Evolutionary conservation across 352 stramenopile species (phyloP).

Genomic region (Halophytophthora polymorphica): DNA sequence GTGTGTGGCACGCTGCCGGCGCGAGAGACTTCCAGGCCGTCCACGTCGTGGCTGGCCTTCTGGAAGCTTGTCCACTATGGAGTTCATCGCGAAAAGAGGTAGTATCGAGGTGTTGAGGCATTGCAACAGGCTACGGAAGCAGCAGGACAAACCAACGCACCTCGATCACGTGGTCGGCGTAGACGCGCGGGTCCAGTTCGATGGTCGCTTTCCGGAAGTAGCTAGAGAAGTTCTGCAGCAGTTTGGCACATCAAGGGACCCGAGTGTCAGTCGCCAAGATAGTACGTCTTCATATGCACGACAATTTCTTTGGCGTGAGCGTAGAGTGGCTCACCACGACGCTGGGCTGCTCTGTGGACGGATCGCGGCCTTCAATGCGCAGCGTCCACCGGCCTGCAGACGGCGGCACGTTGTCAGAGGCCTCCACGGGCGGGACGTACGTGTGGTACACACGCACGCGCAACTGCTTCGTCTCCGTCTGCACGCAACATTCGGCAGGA

Average conservation of each 20-base stretch:
- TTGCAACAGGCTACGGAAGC: neutral
- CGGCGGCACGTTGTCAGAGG: slow-evolving; percentile 23
- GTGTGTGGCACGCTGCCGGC: slow-evolving; percentile 45
- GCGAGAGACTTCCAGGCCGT: slow-evolving; percentile 54
- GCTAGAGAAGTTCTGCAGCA: slow-evolving; percentile 63
- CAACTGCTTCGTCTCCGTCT: slow-evolving; percentile 59
- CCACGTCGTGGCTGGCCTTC: slow-evolving; percentile 60
- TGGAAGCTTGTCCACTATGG: slow-evolving; percentile 76
- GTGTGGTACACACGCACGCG: slow-evolving; percentile 61
- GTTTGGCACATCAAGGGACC: neutral
- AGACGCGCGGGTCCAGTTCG: slow-evolving; percentile 63
- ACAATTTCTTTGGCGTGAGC: neutral
- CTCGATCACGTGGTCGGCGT: slow-evolving; percentile 68
- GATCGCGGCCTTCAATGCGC: slow-evolving; percentile 54
- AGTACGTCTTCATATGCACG: neutral
- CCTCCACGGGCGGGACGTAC: slow-evolving; percentile 44
- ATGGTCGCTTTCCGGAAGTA: slow-evolving; percentile 79
- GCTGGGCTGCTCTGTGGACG: slow-evolving; percentile 20
- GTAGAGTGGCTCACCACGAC: slow-evolving; percentile 30
- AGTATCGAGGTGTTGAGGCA: neutral
- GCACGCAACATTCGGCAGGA: slow-evolving; percentile 1
- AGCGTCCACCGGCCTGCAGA: slow-evolving; percentile 58
- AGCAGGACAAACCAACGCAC: slow-evolving; percentile 14
- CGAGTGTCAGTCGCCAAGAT: neutral
- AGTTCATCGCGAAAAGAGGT: neutral